Evolutionary conservation across 2,329 filamentous ascomycete species (phyloP), one percentile per base, ranked within the genome.

Genomic region (Claviceps sp.): DNA sequence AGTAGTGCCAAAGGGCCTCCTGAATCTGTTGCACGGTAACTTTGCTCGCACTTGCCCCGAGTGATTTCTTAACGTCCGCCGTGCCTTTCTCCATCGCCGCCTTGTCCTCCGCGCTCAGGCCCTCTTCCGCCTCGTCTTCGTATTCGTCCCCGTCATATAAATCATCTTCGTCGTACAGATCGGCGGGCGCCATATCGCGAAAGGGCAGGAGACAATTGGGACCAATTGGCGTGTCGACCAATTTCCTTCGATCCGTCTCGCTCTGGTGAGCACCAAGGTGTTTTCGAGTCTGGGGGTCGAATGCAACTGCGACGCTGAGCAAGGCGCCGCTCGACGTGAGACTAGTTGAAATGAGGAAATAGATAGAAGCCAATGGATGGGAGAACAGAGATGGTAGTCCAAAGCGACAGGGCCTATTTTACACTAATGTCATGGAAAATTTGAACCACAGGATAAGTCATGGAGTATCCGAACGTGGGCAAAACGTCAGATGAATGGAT

Each of bases 1-100:
- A 97, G 67, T 96, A 96, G 68, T 98, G 82, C 89, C 89, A 97
- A 16, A 98, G 69, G 0, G 90, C 79, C 55, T 97, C 91, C 65
- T 95, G 82, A 56, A 96, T 91, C 63, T 95, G 85, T 40, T 62
- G 66, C 46, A 66, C 70, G 38, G 74, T 77, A 59, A 84, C 74
- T 55, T 78, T 81, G 57, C 70, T 70, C 36, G 75, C 72, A 54
- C 79, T 73, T 9, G 70, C 66, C 6, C 81, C 84, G n/a, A 95
- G 72, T 8, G 77, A 75, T 55, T 74, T 73, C 54, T 79, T 76
- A 38, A 94, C 85, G 57, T 83, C 75, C 41, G 75, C 72, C 1
- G 84, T 88, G 49, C 82, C 84, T 41, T 78, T 67, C 41, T 76
- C 75, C 77, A 94, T 78, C 13, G 68, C 65, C 8, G 62, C 65